Conservation (phyloP, 805 yeast species). For the Cyberlindnera samutprakarnensis region DNA sequence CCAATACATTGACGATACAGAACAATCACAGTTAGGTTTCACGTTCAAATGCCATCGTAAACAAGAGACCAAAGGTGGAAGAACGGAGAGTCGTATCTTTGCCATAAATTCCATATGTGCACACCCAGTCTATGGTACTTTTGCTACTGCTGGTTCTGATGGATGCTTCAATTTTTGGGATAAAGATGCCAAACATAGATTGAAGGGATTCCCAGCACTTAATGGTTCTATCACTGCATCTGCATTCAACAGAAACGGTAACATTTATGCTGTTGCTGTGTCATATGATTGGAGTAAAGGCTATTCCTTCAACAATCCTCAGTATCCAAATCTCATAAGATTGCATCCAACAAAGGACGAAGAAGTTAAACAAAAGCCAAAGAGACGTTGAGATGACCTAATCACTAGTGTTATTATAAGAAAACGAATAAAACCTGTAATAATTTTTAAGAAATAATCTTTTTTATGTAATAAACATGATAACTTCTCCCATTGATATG, state of each 20-base stretch:
- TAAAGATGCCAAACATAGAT: conserved; percentile 81
- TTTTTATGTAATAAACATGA: too few relatives aligned
- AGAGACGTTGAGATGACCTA: conserved; percentile 20
- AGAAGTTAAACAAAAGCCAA: conserved; percentile 58
- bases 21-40: conserved; percentile 66
- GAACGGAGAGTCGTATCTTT: conserved; percentile 62
- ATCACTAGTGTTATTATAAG: too few relatives aligned
- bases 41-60: conserved; percentile 94
- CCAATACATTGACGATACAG: conserved; percentile 80
- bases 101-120: conserved; percentile 74
- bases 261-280: conserved; percentile 82
- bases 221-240: conserved; percentile 66
- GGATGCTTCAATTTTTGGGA: conserved; percentile 96
- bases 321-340: conserved; percentile 67
- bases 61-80: conserved; percentile 39
- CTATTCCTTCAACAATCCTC: conserved; percentile 67
- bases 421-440: too few relatives aligned
- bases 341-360: conserved; percentile 81
- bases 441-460: too few relatives aligned
- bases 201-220: conserved; percentile 69
- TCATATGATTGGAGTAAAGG: conserved; percentile 97
- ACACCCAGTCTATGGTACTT: conserved; percentile 88
- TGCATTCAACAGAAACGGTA: conserved; percentile 76
- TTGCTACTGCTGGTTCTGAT: conserved; percentile 91
- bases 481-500: too few relatives aligned